These are phyloP conservation scores for Nyssa sinensis DNA, from an alignment of 148 eudicot species.

Conservation along the genomic window DNA sequence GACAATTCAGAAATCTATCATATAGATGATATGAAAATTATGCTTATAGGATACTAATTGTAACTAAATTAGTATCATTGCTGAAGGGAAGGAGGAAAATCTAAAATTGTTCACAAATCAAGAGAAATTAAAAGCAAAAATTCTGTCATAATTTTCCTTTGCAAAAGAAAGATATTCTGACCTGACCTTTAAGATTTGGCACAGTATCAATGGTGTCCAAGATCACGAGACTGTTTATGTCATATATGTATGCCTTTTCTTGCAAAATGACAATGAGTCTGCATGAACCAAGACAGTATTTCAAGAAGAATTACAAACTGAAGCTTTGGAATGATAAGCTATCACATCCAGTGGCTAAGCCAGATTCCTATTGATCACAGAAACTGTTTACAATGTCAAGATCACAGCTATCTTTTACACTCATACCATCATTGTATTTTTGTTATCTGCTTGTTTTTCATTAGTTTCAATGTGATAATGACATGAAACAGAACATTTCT, in stretches of 20 bases:
- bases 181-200: constrained; percentile 78
- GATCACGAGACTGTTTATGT: constrained; percentile 54
- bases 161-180: constrained; percentile 5
- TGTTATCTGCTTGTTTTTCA: neutral
- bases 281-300: constrained; percentile 24
- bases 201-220: constrained; percentile 79
- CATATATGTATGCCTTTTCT: constrained; percentile 82
- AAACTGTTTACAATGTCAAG: too few relatives aligned
- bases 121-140: neutral
- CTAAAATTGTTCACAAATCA: neutral
- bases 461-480: neutral
- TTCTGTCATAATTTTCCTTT: neutral
- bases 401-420: too few relatives aligned
- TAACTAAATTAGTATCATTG: neutral
- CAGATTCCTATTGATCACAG: neutral
- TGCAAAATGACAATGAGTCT: constrained; percentile 80
- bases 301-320: constrained; percentile 2
- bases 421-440: too few relatives aligned
- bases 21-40: neutral
- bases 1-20: neutral
- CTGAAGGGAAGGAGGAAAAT: neutral
- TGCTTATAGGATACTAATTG: neutral
- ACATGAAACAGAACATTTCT: neutral
- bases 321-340: neutral
- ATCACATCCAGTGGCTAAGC: neutral